These are phyloP conservation scores for Plasmopara viticola DNA, from an alignment of 352 stramenopile genomes.

Conservation along the genomic window DNA sequence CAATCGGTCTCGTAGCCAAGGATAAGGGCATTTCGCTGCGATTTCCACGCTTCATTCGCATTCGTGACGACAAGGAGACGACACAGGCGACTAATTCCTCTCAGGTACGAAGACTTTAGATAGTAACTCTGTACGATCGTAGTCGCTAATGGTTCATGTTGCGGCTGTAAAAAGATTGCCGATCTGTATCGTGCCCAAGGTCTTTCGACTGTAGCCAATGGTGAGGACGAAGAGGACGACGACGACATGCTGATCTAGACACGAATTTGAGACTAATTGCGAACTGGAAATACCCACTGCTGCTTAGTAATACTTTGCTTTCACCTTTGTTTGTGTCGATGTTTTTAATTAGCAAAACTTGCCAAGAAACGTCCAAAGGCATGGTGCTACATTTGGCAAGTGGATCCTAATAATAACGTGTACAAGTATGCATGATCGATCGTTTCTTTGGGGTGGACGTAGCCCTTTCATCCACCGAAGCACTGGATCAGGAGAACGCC, in stretches of 20 bases:
- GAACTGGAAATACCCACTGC: conserved; percentile 3
- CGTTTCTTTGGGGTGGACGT: conserved; percentile 6
- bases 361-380: conserved; percentile 8
- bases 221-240: conserved; percentile 63
- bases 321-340: conserved; percentile 1
- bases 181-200: conserved; percentile 78
- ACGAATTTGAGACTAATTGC: conserved; percentile 9
- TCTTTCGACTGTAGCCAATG: conserved; percentile 53
- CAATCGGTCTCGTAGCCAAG: conserved; percentile 84
- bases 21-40: conserved; percentile 96
- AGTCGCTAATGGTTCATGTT: conserved; percentile 2
- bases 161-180: conserved; percentile 49
- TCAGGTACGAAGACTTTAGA: conserved; percentile 70
- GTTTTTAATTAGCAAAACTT: conserved; percentile 8
- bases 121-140: background rate
- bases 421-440: conserved; percentile 15
- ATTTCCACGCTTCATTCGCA: conserved; percentile 97
- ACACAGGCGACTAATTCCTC: conserved; percentile 93
- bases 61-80: conserved; percentile 96
- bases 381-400: conserved; percentile 10
- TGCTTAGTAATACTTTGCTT: background rate
- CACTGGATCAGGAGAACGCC: conserved; percentile 14
- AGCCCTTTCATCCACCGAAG: conserved; percentile 3
- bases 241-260: conserved; percentile 78
- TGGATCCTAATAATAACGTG: conserved; percentile 17